phyloP scores from a whole-genome alignment of 1,139 yeast genomes.

The Geotrichum citri-aurantii region DNA sequence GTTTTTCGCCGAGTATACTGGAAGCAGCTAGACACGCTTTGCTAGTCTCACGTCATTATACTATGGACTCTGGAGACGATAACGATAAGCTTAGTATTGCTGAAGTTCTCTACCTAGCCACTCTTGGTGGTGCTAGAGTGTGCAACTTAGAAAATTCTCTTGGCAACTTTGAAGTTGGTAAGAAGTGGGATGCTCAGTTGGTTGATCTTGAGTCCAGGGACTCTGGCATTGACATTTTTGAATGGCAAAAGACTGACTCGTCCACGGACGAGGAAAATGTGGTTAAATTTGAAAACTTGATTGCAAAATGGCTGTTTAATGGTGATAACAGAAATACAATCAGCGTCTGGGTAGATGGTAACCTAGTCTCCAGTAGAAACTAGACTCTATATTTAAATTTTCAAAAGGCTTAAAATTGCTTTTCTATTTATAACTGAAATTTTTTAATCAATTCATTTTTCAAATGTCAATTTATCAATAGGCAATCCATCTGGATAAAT shows the following conservation, averaged over 20 bases:
- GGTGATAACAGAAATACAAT: slow-evolving; percentile 90
- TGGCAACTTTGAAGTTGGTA: slow-evolving; percentile 72
- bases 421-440: too few relatives aligned
- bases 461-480: too few relatives aligned
- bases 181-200: slow-evolving; percentile 78
- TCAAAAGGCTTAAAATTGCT: too few relatives aligned
- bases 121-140: slow-evolving; percentile 86
- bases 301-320: slow-evolving; percentile 88
- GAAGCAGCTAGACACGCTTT: slow-evolving; percentile 73
- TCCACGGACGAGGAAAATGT: slow-evolving; percentile 17
- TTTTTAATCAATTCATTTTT: too few relatives aligned
- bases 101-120: slow-evolving; percentile 76
- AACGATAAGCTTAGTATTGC: slow-evolving; percentile 52
- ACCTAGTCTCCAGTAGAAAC: slow-evolving; percentile 45
- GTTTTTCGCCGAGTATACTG: slow-evolving; percentile 74
- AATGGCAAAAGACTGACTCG: slow-evolving; percentile 48
- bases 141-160: slow-evolving; percentile 51
- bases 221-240: slow-evolving; percentile 68
- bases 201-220: slow-evolving; percentile 50
- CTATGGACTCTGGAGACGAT: slow-evolving; percentile 51
- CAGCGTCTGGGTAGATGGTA: slow-evolving; percentile 80
- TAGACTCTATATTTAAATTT: neutral
- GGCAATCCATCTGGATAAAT: too few relatives aligned
- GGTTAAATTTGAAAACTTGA: slow-evolving; percentile 45
- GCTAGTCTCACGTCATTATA: slow-evolving; percentile 75